phyloP scores from a whole-genome alignment of 306 rosid genomes.

The Fagus sylvatica region DNA sequence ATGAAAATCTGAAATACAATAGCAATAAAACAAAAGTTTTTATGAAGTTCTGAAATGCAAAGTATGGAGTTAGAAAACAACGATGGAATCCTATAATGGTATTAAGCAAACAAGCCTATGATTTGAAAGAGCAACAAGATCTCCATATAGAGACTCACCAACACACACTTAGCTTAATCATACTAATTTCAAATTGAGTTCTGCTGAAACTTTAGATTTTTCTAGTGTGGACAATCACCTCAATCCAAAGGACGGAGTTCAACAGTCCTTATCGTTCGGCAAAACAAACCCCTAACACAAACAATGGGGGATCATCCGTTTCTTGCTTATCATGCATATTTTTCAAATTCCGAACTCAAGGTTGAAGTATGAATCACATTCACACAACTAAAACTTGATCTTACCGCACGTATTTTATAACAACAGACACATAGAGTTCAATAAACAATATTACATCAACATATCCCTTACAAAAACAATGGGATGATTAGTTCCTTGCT shows the following conservation, averaged over 20 bases:
- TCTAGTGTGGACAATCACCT: too few relatives aligned
- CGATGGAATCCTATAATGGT: not conserved
- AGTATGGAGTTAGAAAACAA: not conserved
- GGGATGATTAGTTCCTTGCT: too few relatives aligned
- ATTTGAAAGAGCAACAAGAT: not conserved
- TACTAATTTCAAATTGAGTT: not conserved
- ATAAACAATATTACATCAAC: too few relatives aligned
- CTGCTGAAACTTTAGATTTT: not conserved
- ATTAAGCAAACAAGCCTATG: not conserved
- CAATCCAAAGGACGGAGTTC: not conserved
- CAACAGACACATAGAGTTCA: too few relatives aligned
- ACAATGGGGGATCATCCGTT: too few relatives aligned
- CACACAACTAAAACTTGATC: too few relatives aligned
- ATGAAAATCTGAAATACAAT: not conserved
- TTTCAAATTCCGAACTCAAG: too few relatives aligned
- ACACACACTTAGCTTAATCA: not conserved
- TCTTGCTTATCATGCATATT: too few relatives aligned
- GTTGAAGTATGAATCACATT: too few relatives aligned
- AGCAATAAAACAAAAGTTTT: not conserved
- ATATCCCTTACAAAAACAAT: too few relatives aligned
- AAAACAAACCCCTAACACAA: not conserved
- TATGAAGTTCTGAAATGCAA: not conserved
- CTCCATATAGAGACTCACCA: not conserved
- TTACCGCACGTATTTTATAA: too few relatives aligned
- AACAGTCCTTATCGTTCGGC: not conserved